Conservation (phyloP, 345 rosid species). For the Eutrema heterophyllum region DNA sequence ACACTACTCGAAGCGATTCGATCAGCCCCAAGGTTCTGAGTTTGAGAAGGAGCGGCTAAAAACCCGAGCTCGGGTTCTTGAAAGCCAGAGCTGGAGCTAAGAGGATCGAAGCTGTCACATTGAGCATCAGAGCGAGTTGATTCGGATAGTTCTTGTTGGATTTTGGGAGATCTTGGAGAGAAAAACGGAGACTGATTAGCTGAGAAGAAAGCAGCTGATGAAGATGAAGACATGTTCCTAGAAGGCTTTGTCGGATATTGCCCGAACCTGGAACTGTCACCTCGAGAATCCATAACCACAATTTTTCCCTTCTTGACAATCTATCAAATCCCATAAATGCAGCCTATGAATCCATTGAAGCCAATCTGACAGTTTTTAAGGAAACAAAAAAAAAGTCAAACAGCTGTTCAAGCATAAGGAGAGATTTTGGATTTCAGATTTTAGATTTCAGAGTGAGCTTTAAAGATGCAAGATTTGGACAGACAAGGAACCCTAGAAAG, state of each 20-base stretch:
- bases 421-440: background rate
- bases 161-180: conserved; percentile 74
- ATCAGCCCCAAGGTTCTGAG: conserved; percentile 37
- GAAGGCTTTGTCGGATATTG: conserved; percentile 47
- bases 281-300: conserved; percentile 54
- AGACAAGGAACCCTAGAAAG: conserved; percentile 14
- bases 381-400: conserved; percentile 14
- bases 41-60: conserved; percentile 33
- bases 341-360: conserved; percentile 24
- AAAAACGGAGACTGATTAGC: conserved; percentile 92
- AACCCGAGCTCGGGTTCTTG: conserved; percentile 39
- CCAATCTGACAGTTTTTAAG: conserved; percentile 30
- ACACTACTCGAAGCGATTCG: conserved; percentile 42
- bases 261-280: conserved; percentile 65
- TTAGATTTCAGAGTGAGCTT: background rate
- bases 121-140: conserved; percentile 62
- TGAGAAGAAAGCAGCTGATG: conserved; percentile 83
- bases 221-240: conserved; percentile 79
- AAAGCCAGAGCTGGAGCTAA: conserved; percentile 50
- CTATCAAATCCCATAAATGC: conserved; percentile 36
- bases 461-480: conserved; percentile 21
- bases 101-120: conserved; percentile 52
- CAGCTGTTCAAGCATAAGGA: background rate
- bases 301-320: conserved; percentile 19
- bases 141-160: conserved; percentile 50